Evolutionary conservation across 306 rosid genomes (phyloP).

Genomic region (Abrus precatorius): DNA sequence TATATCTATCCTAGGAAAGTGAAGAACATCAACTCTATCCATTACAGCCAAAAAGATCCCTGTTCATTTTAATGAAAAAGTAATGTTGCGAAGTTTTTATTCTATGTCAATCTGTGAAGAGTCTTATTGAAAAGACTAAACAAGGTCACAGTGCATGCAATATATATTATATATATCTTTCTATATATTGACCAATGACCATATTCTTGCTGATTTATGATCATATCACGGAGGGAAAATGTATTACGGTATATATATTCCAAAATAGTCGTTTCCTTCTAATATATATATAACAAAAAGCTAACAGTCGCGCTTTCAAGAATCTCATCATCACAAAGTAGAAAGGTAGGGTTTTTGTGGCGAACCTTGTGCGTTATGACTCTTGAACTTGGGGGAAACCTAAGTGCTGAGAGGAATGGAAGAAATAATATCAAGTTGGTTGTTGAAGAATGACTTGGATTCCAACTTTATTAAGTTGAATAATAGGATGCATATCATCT

Average conservation of each 20-base stretch:
- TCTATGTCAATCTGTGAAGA: conserved; percentile 10
- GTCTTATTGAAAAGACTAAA: conserved; percentile 44
- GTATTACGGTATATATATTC: conserved; percentile 61
- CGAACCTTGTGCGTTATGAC: conserved; percentile 89
- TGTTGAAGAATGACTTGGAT: conserved; percentile 74
- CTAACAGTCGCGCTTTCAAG: conserved; percentile 34
- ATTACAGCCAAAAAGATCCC: conserved; percentile 13
- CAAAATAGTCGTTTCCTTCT: conserved; percentile 57
- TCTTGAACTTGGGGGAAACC: conserved; percentile 57
- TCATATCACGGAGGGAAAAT: conserved; percentile 47
- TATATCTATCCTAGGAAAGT: conserved; percentile 36
- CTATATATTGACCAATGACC: conserved; percentile 42
- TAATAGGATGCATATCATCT: conserved; percentile 50
- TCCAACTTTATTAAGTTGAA: conserved; percentile 65
- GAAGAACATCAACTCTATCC: conserved; percentile 8
- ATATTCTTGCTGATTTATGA: conserved; percentile 49
- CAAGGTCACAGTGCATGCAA: conserved; percentile 42
- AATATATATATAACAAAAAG: conserved; percentile 39
- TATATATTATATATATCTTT: conserved; percentile 35
- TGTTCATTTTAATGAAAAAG: conserved; percentile 26
- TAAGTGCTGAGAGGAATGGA: conserved; percentile 52
- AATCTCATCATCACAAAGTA: conserved; percentile 70
- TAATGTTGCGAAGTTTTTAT: conserved; percentile 47
- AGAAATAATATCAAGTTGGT: conserved; percentile 49
- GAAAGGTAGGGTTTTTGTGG: conserved; percentile 74